Evolutionary conservation across 345 rosid species (phyloP).

Genomic region (Aquilaria sinensis): DNA sequence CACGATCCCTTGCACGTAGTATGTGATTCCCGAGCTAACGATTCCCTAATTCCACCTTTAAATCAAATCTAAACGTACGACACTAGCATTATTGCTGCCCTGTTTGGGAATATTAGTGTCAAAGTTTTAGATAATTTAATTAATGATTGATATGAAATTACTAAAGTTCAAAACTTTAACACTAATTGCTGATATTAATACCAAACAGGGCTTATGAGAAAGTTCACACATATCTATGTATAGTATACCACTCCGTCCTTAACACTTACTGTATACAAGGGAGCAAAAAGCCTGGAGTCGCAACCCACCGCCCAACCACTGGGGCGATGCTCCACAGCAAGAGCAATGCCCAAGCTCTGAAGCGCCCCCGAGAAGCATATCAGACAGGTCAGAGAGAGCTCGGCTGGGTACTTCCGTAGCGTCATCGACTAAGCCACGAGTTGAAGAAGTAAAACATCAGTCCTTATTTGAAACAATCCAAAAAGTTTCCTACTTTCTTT

Average conservation of each 20-base stretch:
- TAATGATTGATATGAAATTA: no score
- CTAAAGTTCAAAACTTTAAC: no score
- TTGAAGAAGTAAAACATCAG: neutral
- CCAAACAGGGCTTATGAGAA: no score
- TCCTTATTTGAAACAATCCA: neutral
- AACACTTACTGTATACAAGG: slow-evolving; percentile 45
- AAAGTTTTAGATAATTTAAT: no score
- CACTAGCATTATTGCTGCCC: no score
- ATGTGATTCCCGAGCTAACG: slow-evolving; percentile 59
- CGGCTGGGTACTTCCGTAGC: slow-evolving; percentile 53
- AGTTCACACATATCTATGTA: no score
- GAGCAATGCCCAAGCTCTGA: slow-evolving; percentile 41
- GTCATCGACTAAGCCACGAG: slow-evolving; percentile 44
- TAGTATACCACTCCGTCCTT: neutral
- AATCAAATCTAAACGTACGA: no score
- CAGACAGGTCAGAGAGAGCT: slow-evolving; percentile 48
- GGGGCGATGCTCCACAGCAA: slow-evolving; percentile 37
- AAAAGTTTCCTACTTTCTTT: neutral
- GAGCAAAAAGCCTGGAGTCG: slow-evolving; percentile 67
- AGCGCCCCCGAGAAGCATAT: slow-evolving; percentile 61
- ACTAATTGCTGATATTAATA: no score
- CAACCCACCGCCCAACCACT: slow-evolving; percentile 62
- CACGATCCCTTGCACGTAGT: slow-evolving; percentile 73
- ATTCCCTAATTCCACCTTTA: slow-evolving; percentile 32
- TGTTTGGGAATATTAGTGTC: no score